phyloP scores from a whole-genome alignment of 129 eudicot genomes.

The Artemisia tridentata region DNA sequence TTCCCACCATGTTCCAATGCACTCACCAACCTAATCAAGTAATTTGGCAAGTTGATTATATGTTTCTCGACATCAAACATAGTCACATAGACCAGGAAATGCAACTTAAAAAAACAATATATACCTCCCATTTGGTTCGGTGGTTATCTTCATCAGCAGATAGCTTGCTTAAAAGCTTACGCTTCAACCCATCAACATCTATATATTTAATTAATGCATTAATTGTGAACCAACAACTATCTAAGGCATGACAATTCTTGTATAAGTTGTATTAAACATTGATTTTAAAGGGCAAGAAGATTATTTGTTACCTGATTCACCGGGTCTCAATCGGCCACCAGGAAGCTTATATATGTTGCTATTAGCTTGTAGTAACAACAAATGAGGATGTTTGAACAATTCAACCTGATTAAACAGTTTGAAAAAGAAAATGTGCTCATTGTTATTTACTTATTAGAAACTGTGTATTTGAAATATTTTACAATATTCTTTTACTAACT shows the following conservation, averaged over 20 bases:
- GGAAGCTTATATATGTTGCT: slow-evolving; percentile 70
- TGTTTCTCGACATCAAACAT: neutral
- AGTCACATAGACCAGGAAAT: too few relatives aligned
- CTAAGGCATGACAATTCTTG: neutral
- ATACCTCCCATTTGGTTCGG: slow-evolving; percentile 73
- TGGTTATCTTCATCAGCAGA: slow-evolving; percentile 46
- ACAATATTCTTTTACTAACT: neutral
- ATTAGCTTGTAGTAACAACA: slow-evolving; percentile 64
- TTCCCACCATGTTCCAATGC: slow-evolving; percentile 54
- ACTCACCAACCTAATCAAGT: slow-evolving; percentile 65
- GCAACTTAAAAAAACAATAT: neutral
- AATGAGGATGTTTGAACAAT: slow-evolving; percentile 74
- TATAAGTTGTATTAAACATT: neutral
- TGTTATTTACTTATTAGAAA: neutral
- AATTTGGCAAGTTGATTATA: neutral
- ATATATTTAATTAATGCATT: slow-evolving; percentile 1
- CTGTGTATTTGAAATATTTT: neutral
- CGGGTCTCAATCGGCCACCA: slow-evolving; percentile 77
- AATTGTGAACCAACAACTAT: neutral
- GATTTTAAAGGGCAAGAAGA: neutral
- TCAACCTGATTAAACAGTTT: slow-evolving; percentile 51
- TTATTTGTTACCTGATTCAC: slow-evolving; percentile 64
- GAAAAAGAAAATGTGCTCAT: neutral
- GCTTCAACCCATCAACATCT: slow-evolving; percentile 67
- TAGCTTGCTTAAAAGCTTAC: slow-evolving; percentile 69